Evolutionary conservation across 345 rosid species (phyloP).

Genomic region (Euphorbia lathyris): DNA sequence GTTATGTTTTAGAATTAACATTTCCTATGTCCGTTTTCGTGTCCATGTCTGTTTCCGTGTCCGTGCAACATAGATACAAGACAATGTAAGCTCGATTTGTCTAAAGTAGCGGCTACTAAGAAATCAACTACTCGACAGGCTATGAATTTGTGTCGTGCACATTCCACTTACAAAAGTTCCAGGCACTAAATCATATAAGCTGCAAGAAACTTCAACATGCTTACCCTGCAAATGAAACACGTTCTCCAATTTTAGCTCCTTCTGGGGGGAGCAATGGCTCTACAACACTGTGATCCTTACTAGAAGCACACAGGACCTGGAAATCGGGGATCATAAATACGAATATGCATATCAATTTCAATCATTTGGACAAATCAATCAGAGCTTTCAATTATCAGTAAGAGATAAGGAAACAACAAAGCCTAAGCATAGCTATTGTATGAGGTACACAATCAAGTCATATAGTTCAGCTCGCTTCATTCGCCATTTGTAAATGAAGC

Average conservation of each 20-base stretch:
- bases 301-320: slow-evolving; percentile 94
- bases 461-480: background rate
- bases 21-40: too few relatives aligned
- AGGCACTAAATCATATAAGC: slow-evolving; percentile 9
- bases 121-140: background rate
- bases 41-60: too few relatives aligned
- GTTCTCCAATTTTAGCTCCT: slow-evolving; percentile 75
- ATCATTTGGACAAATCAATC: background rate
- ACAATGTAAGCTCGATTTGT: background rate
- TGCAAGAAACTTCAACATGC: background rate
- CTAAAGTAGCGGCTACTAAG: background rate
- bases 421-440: too few relatives aligned
- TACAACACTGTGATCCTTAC: slow-evolving; percentile 67
- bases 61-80: too few relatives aligned
- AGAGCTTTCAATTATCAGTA: too few relatives aligned
- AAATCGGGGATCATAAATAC: slow-evolving; percentile 13
- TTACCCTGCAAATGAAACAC: slow-evolving; percentile 72
- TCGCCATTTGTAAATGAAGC: background rate
- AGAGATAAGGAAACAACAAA: background rate
- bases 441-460: background rate
- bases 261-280: slow-evolving; percentile 89
- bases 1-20: too few relatives aligned
- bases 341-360: background rate
- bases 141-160: background rate
- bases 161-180: background rate